Evolutionary conservation across 176 grass and related monocot species (phyloP).

Genomic region (Lolium multiflorum): DNA sequence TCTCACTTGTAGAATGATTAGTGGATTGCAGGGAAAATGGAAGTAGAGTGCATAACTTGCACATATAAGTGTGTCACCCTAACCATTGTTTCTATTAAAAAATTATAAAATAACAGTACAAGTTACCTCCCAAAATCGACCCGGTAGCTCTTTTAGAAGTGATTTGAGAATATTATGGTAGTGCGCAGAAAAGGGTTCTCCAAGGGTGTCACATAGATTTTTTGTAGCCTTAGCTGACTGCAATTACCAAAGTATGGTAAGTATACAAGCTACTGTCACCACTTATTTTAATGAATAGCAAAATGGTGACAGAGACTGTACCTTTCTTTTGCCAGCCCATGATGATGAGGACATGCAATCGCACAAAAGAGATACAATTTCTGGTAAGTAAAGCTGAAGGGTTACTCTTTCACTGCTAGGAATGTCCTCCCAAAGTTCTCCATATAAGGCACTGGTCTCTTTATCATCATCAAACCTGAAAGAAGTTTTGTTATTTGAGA

Average conservation of each 20-base stretch:
- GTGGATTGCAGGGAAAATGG: not conserved
- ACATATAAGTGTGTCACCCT: not conserved
- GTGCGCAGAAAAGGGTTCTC: conserved; percentile 66
- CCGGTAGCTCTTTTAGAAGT: conserved; percentile 88
- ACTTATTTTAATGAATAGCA: conserved; percentile 32
- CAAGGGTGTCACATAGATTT: conserved; percentile 79
- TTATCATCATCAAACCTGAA: conserved; percentile 97
- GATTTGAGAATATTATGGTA: conserved; percentile 81
- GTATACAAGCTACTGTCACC: conserved; percentile 34
- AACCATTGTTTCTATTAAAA: not conserved
- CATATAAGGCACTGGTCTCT: conserved; percentile 81
- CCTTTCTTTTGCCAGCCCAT: conserved; percentile 97
- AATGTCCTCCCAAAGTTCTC: conserved; percentile 94
- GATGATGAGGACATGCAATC: conserved; percentile 86
- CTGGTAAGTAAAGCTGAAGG: conserved; percentile 80
- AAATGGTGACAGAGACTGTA: conserved; percentile 46
- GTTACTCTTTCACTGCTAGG: conserved; percentile 95
- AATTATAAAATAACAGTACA: not conserved
- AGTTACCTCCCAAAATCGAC: conserved; percentile 95
- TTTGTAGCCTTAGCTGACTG: conserved; percentile 94
- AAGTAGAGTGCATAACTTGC: conserved; percentile 25
- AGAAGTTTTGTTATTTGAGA: conserved; percentile 36
- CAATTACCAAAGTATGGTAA: conserved; percentile 42
- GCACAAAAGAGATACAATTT: conserved; percentile 81
- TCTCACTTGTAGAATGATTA: conserved; percentile 11